Conservation (phyloP, 257 asterid genomes). For the Nicotiana noctiflora region DNA sequence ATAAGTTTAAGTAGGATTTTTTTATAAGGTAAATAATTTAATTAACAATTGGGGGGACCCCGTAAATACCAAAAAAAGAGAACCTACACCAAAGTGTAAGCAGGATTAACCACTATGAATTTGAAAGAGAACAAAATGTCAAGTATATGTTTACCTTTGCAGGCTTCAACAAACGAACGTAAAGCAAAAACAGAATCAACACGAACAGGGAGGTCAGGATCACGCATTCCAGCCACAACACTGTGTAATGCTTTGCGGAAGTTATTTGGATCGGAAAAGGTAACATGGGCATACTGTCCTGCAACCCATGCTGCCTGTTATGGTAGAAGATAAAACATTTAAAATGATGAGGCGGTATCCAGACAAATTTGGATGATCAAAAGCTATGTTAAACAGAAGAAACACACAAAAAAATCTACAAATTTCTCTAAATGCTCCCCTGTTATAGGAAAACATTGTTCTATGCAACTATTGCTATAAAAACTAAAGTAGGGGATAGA, state of each 20-base stretch:
- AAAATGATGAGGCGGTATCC: background rate
- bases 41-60: too few species aligned
- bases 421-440: background rate
- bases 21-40: too few species aligned
- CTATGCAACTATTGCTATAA: background rate
- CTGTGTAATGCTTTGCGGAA: conserved; percentile 81
- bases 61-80: too few species aligned
- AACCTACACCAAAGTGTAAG: background rate
- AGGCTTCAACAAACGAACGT: conserved; percentile 94
- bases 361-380: conserved; percentile 6
- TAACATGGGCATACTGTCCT: conserved; percentile 93
- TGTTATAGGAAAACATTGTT: background rate
- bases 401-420: background rate
- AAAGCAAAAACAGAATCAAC: conserved; percentile 95
- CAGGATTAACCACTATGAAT: background rate
- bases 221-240: conserved; percentile 98
- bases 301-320: conserved; percentile 99
- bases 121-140: background rate
- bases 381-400: background rate
- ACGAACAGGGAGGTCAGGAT: conserved; percentile 96
- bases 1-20: conserved; percentile 1
- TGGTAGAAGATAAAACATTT: conserved; percentile 10
- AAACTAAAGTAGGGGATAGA: background rate
- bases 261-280: conserved; percentile 72
- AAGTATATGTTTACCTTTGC: conserved; percentile 51